Percentiles rank a stretch among this genome's conserved stretches.
These are phyloP conservation scores for Tribonema minus DNA, from an alignment of 108 stramenopile species.

Conservation along the genomic window DNA sequence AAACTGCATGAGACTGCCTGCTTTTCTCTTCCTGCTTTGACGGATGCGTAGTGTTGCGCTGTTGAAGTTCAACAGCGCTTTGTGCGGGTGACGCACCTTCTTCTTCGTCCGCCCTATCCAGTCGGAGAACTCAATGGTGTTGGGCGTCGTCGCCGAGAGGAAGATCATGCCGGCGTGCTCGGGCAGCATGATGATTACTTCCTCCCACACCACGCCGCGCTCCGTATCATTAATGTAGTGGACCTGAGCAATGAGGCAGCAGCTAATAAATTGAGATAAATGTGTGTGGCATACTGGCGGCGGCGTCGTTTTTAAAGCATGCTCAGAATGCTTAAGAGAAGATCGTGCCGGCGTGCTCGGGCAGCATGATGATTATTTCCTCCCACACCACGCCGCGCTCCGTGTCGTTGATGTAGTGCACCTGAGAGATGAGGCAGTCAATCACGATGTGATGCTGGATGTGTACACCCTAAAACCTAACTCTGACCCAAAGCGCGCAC, in stretches of 20 bases:
- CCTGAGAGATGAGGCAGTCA: too few species aligned
- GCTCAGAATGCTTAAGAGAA: too few species aligned
- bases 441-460: too few species aligned
- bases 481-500: too few species aligned
- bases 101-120: slow-evolving; percentile 78
- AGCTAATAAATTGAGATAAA: too few species aligned
- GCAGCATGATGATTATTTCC: slow-evolving; percentile 89
- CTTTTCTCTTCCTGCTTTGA: too few species aligned
- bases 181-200: slow-evolving; percentile 91
- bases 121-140: slow-evolving; percentile 88
- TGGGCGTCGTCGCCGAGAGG: slow-evolving; percentile 92
- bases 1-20: neutral
- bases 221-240: slow-evolving; percentile 83
- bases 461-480: too few species aligned
- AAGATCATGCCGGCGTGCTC: slow-evolving; percentile 83
- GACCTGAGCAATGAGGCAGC: slow-evolving; percentile 25
- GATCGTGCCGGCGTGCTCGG: slow-evolving; percentile 78
- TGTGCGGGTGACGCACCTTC: too few species aligned
- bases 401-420: slow-evolving; percentile 79
- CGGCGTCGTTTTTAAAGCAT: too few species aligned
- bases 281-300: too few species aligned
- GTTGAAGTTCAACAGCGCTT: too few species aligned
- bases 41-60: too few species aligned
- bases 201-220: slow-evolving; percentile 80
- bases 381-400: slow-evolving; percentile 86